Base-by-base conservation (phyloP, 1,139 yeast genomes). In the Sugiyamaella castrensis region DNA sequence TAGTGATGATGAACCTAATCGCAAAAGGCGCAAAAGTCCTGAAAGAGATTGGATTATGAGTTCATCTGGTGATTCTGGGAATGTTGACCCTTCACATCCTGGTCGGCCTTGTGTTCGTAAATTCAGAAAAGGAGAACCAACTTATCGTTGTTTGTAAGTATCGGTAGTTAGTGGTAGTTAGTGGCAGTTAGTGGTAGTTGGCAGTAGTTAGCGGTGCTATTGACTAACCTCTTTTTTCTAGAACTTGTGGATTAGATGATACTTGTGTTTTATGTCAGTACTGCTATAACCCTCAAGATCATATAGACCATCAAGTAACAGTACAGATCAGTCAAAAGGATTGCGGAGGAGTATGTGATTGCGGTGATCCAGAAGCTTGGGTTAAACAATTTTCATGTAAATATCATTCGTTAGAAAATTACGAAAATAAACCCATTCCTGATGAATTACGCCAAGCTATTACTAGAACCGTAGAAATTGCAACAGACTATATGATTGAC, bases 271-370 rank as follows among this genome's bases (percentile, higher is more conserved):
- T 92, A 26, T 92, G 98, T 63, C 77, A 83, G 8, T 73, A 77
- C 56, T 92, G 98, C 64, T 92, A 74, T 67, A 80, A 81, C 49
- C 81, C 82, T 2, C 81, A 79, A 4, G 75, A 76, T 50, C 98
- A 92, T 67, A 64, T 67, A 31, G 95, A 82, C 44, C 98, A 92
- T 65, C 80, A 82, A 40, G 84, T 87, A 11, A 81, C 84, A 47
- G 79, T 86, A 12, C 77, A 82, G 37, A 81, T 88, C 11, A 83
- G 91, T 47, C 82, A 80, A 50, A 71, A 92, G 46, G 95, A 88
- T 53, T 85, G 83, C 56, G 96, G 96, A 4, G 97, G 97, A 0
- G 89, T 89, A 5, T 92, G 98, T 65, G 97, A 92, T 64, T 92
- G 98, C 69, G 97, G 98, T 1, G 96, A 92, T 63, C 74, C 78